phyloP scores from a whole-genome alignment of 2,329 filamentous ascomycete genomes.

The Daldinia eschscholtzii region DNA sequence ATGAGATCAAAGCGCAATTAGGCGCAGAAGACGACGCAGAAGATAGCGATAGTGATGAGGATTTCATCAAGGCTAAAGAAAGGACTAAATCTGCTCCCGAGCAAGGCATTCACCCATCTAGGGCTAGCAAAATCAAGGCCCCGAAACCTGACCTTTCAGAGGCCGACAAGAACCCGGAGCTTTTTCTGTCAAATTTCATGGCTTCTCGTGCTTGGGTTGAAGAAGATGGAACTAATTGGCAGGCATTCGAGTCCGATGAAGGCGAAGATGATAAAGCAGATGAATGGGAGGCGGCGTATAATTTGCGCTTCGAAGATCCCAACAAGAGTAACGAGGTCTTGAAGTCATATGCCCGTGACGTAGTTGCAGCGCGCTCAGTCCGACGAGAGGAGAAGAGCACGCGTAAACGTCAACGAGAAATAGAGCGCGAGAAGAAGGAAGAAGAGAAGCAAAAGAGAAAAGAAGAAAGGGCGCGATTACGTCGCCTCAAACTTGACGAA shows the following conservation, averaged over 20 bases:
- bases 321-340: conserved; percentile 88
- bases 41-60: conserved; percentile 69
- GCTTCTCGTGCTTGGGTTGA: conserved; percentile 90
- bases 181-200: conserved; percentile 95
- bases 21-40: conserved; percentile 64
- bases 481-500: conserved; percentile 91
- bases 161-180: conserved; percentile 91
- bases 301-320: conserved; percentile 95
- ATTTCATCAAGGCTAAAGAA: conserved; percentile 80
- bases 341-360: conserved; percentile 88
- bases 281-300: conserved; percentile 92
- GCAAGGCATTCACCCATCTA: conserved; percentile 69
- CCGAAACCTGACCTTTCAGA: conserved; percentile 75
- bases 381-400: conserved; percentile 84
- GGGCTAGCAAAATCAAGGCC: conserved; percentile 62
- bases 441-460: conserved; percentile 80
- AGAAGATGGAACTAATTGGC: conserved; percentile 72
- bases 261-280: conserved; percentile 80
- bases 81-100: conserved; percentile 46
- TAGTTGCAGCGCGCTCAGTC: conserved; percentile 84
- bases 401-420: conserved; percentile 82
- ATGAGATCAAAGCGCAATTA: conserved; percentile 79
- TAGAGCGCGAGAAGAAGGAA: conserved; percentile 82
- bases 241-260: conserved; percentile 93
- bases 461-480: conserved; percentile 84